These are phyloP conservation scores for Kazachstania africana DNA, from an alignment of 805 yeast species.

Conservation along the genomic window DNA sequence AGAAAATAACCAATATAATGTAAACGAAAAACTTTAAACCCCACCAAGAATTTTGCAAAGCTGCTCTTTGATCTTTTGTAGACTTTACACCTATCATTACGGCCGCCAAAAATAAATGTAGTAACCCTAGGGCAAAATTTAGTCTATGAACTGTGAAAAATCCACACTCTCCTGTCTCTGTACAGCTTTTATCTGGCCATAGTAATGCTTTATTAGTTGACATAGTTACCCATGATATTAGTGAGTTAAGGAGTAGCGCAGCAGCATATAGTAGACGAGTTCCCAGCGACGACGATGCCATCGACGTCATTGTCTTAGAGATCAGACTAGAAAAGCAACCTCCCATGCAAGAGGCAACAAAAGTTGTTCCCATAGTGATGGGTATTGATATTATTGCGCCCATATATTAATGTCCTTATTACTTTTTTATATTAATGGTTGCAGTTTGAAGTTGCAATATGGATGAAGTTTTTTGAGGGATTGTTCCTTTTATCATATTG, in stretches of 20 bases:
- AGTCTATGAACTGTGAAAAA: conserved; percentile 90
- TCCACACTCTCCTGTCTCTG: conserved; percentile 78
- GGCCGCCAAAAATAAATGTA: conserved; percentile 63
- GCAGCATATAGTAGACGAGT: conserved; percentile 83
- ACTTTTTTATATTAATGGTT: not conserved
- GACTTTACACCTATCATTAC: conserved; percentile 65
- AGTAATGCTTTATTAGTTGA: conserved; percentile 68
- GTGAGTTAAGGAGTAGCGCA: conserved; percentile 62
- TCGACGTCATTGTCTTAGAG: conserved; percentile 36
- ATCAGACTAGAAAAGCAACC: conserved; percentile 68
- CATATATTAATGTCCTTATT: conserved; percentile 31
- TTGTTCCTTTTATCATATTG: too few species aligned
- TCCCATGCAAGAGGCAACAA: conserved; percentile 66
- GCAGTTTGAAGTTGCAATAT: not conserved
- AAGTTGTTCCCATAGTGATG: conserved; percentile 44
- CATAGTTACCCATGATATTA: conserved; percentile 79
- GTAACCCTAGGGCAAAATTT: conserved; percentile 72
- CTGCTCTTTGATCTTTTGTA: conserved; percentile 65
- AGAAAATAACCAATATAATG: conserved; percentile 40
- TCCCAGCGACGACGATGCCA: conserved; percentile 61
- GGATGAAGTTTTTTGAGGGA: too few species aligned
- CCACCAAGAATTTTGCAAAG: conserved; percentile 91
- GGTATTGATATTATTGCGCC: conserved; percentile 69
- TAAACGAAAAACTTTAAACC: conserved; percentile 55
- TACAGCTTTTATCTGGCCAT: conserved; percentile 68